Evolutionary conservation across 768 basidiomycete genomes (phyloP).

Genomic region (Leccinellum luteum): DNA sequence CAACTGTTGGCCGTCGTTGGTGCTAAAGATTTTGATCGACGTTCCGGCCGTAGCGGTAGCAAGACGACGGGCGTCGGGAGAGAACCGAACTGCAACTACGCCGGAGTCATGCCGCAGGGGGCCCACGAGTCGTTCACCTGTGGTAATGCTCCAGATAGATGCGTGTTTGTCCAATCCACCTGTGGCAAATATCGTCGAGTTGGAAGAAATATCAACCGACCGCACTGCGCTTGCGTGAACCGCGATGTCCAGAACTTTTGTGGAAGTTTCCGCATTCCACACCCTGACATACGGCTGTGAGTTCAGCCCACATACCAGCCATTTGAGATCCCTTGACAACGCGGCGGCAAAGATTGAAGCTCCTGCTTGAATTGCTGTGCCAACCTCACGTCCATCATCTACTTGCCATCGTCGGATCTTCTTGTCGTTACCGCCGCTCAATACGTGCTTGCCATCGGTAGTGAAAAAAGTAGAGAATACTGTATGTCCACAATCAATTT

Average conservation of each 20-base stretch:
- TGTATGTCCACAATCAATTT: not conserved
- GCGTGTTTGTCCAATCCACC: not conserved
- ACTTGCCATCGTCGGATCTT: not conserved
- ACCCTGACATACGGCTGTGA: not conserved
- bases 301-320: not conserved
- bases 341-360: not conserved
- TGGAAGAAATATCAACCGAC: not conserved
- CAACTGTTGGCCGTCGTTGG: not conserved
- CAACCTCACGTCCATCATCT: not conserved
- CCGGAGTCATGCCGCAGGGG: not conserved
- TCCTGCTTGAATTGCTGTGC: not conserved
- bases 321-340: not conserved
- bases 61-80: not conserved
- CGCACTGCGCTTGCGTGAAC: not conserved
- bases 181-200: not conserved
- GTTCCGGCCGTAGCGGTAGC: not conserved
- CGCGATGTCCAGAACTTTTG: not conserved
- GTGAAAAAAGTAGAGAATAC: not conserved
- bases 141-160: not conserved
- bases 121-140: not conserved
- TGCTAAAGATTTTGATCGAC: not conserved
- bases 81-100: not conserved
- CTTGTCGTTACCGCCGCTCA: slow-evolving; percentile 2
- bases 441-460: not conserved
- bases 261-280: not conserved